Percentiles rank a stretch among this genome's conserved stretches.
These are phyloP conservation scores for Populus ilicifolia DNA, from an alignment of 345 rosid genomes.

Conservation along the genomic window DNA sequence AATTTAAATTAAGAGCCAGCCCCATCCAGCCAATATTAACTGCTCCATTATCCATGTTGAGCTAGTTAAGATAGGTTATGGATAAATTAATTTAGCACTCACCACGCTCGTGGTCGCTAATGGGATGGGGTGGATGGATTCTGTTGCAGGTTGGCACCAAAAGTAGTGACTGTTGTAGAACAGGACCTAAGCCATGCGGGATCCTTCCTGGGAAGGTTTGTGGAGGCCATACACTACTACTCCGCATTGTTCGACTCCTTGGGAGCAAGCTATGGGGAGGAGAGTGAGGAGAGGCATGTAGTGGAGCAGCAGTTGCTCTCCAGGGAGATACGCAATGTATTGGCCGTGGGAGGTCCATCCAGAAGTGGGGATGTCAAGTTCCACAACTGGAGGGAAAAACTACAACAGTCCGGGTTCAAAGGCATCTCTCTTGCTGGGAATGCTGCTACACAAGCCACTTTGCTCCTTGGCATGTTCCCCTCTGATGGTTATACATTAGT, in stretches of 20 bases:
- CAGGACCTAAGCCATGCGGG: constrained; percentile 94
- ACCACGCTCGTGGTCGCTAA: neutral
- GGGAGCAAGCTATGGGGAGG: constrained; percentile 94
- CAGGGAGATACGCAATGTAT: constrained; percentile 76
- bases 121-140: neutral
- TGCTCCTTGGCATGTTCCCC: constrained; percentile 89
- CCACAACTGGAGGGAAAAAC: constrained; percentile 92
- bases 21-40: neutral
- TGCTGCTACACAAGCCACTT: constrained; percentile 87
- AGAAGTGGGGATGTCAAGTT: constrained; percentile 69
- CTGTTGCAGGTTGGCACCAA: constrained; percentile 71
- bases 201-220: constrained; percentile 85
- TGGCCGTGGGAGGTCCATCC: constrained; percentile 83
- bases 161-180: constrained; percentile 95
- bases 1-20: too few species aligned
- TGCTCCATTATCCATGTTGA: neutral
- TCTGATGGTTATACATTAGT: constrained; percentile 93
- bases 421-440: constrained; percentile 81
- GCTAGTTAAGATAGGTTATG: neutral
- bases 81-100: neutral
- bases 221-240: constrained; percentile 97
- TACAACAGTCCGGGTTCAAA: constrained; percentile 80
- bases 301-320: constrained; percentile 96
- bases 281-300: constrained; percentile 94
- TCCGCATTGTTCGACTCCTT: constrained; percentile 90